phyloP scores from a whole-genome alignment of 2,329 filamentous ascomycete species.

The Sarocladiaceae sp. region DNA sequence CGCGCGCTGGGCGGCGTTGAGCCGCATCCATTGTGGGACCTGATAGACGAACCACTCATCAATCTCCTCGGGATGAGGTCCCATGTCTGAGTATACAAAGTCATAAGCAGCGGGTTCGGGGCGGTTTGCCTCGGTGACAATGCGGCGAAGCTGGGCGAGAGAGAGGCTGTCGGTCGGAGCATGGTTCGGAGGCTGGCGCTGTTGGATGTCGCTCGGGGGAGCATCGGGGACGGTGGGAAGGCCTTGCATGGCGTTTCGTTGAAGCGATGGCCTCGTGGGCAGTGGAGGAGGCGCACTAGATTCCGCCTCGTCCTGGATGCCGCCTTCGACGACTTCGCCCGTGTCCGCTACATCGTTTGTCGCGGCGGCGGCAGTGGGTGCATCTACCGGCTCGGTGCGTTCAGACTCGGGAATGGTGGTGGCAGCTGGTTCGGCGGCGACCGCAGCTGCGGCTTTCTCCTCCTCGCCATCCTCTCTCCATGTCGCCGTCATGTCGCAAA shows the following conservation, averaged over 20 bases:
- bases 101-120: conserved; percentile 71
- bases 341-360: conserved; percentile 36
- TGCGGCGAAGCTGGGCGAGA: conserved; percentile 63
- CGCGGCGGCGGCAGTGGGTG: conserved; percentile 11
- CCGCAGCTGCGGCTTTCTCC: no score
- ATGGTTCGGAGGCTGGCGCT: conserved; percentile 20
- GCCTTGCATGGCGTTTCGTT: conserved; percentile 23
- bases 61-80: conserved; percentile 76
- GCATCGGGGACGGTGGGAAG: conserved; percentile 21
- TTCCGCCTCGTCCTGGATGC: conserved; percentile 28
- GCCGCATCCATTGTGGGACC: conserved; percentile 74
- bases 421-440: no score
- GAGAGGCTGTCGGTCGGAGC: conserved; percentile 63
- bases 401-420: no score
- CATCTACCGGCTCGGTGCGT: no score
- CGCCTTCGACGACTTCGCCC: conserved; percentile 25
- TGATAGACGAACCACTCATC: conserved; percentile 98
- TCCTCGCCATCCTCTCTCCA: no score
- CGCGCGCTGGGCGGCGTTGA: conserved; percentile 66
- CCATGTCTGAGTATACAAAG: conserved; percentile 71
- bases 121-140: conserved; percentile 66
- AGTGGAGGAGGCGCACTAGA: conserved; percentile 23
- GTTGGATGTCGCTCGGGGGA: conserved; percentile 17
- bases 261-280: conserved; percentile 18
- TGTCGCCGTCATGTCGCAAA: no score